Percentiles rank a stretch among this genome's conserved stretches.
These are phyloP conservation scores for Tephrocybe sp. DNA, from an alignment of 768 basidiomycete species.

Conservation along the genomic window DNA sequence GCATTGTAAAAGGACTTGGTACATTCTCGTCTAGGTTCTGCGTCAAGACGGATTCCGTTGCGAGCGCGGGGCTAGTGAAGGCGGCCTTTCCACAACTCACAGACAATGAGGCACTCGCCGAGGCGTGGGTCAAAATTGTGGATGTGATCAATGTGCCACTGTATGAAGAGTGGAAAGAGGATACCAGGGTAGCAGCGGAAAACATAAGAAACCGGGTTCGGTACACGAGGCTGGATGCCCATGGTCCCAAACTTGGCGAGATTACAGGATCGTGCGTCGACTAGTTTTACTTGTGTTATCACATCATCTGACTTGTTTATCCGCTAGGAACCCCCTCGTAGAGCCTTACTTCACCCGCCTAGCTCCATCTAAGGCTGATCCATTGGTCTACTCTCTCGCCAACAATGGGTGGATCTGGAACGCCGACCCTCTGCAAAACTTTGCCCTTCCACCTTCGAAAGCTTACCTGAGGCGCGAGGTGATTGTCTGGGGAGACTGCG, in stretches of 20 bases:
- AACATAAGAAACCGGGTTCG: slow-evolving; percentile 73
- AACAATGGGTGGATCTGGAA: slow-evolving; percentile 99
- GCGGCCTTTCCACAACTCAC: slow-evolving; percentile 56
- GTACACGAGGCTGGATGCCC: slow-evolving; percentile 76
- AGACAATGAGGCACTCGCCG: slow-evolving; percentile 53
- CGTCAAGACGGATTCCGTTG: slow-evolving; percentile 54
- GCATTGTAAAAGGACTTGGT: slow-evolving; percentile 57
- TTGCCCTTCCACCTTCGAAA: slow-evolving; percentile 89
- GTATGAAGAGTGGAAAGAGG: slow-evolving; percentile 85
- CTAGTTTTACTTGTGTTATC: not conserved
- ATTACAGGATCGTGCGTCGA: slow-evolving; percentile 66
- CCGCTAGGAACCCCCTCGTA: slow-evolving; percentile 71
- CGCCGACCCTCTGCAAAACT: slow-evolving; percentile 91
- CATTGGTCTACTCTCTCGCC: slow-evolving; percentile 74
- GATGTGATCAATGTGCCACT: slow-evolving; percentile 87
- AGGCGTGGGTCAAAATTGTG: slow-evolving; percentile 73
- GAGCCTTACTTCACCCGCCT: slow-evolving; percentile 93
- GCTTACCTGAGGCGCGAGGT: slow-evolving; percentile 95
- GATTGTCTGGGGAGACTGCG: slow-evolving; percentile 97
- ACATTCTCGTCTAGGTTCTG: slow-evolving; percentile 66
- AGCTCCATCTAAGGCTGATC: slow-evolving; percentile 40
- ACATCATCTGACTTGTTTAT: slow-evolving; percentile 6
- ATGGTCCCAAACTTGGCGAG: slow-evolving; percentile 82
- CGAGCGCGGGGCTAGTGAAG: slow-evolving; percentile 74
- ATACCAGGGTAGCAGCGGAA: slow-evolving; percentile 69